These are phyloP conservation scores for Blastobotrys aristatus DNA, from an alignment of 1,139 yeast genomes.

Conservation along the genomic window DNA sequence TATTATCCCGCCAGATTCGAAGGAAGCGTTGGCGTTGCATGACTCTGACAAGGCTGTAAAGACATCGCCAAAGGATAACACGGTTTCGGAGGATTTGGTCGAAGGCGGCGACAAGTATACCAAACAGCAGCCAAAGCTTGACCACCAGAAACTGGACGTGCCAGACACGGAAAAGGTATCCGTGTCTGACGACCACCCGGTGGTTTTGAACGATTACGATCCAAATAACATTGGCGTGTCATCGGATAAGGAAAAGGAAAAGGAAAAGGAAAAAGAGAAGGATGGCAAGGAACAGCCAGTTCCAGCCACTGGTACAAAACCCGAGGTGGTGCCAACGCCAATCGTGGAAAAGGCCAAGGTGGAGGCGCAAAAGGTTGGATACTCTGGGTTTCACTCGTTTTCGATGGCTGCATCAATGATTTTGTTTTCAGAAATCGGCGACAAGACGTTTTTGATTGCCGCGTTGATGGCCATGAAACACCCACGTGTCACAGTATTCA, in stretches of 20 bases:
- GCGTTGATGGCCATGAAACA: constrained; percentile 98
- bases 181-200: constrained; percentile 29
- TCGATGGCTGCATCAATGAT: constrained; percentile 57
- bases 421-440: constrained; percentile 90
- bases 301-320: neutral
- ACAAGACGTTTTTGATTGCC: constrained; percentile 92
- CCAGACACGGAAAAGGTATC: constrained; percentile 25
- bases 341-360: neutral
- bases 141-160: constrained; percentile 26
- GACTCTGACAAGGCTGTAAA: constrained; percentile 33
- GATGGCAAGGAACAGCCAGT: neutral
- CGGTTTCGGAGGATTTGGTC: constrained; percentile 24
- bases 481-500: constrained; percentile 72
- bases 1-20: constrained; percentile 31
- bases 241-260: neutral
- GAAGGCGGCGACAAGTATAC: constrained; percentile 31
- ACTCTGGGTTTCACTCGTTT: constrained; percentile 28
- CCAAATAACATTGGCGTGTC: constrained; percentile 36
- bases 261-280: neutral
- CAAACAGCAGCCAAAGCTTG: constrained; percentile 31
- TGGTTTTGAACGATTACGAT: constrained; percentile 37
- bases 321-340: neutral
- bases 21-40: constrained; percentile 29
- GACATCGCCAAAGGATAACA: constrained; percentile 37
- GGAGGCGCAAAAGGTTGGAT: constrained; percentile 6